Evolutionary conservation across 192 early-diverging fungal genomes (phyloP).

Genomic region (Rhizoclosmatium globosum): DNA sequence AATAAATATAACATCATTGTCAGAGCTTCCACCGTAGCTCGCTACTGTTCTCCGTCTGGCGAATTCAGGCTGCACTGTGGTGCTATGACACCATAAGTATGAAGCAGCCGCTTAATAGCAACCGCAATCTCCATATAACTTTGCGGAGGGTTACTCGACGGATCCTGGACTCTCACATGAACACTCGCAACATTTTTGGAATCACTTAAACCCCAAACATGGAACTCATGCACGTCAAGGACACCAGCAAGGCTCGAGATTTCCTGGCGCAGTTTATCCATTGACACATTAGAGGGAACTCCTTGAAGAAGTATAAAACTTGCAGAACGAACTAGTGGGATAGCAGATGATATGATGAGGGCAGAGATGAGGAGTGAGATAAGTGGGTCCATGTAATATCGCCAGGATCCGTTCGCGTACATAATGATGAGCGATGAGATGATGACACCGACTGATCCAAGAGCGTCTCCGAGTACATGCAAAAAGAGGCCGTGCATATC

Average conservation of each 20-base stretch:
- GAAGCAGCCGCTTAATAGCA: slow-evolving; percentile 77
- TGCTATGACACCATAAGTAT: slow-evolving; percentile 83
- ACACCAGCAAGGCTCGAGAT: slow-evolving; percentile 68
- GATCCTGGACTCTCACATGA: slow-evolving; percentile 55
- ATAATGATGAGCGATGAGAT: slow-evolving; percentile 80
- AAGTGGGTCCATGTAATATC: slow-evolving; percentile 86
- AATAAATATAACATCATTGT: background rate
- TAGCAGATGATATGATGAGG: slow-evolving; percentile 66
- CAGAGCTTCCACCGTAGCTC: background rate
- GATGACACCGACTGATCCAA: slow-evolving; percentile 92
- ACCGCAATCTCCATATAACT: slow-evolving; percentile 76
- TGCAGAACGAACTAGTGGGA: slow-evolving; percentile 75
- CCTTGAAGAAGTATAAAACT: slow-evolving; percentile 84
- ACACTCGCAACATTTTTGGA: slow-evolving; percentile 82
- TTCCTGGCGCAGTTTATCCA: slow-evolving; percentile 67
- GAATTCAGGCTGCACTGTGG: slow-evolving; percentile 31
- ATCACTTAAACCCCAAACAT: slow-evolving; percentile 92
- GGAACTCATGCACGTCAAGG: slow-evolving; percentile 85
- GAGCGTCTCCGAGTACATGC: slow-evolving; percentile 90
- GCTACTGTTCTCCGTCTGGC: background rate
- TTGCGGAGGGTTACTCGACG: background rate
- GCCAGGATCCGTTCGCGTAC: slow-evolving; percentile 68
- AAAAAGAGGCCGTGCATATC: slow-evolving; percentile 83
- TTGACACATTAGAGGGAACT: slow-evolving; percentile 71
- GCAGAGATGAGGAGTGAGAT: slow-evolving; percentile 71